Percentiles rank a stretch among this genome's conserved stretches.
Evolutionary conservation across 495 filamentous ascomycete species (phyloP).

Genomic region (Paragyromitra xinjiangensis): DNA sequence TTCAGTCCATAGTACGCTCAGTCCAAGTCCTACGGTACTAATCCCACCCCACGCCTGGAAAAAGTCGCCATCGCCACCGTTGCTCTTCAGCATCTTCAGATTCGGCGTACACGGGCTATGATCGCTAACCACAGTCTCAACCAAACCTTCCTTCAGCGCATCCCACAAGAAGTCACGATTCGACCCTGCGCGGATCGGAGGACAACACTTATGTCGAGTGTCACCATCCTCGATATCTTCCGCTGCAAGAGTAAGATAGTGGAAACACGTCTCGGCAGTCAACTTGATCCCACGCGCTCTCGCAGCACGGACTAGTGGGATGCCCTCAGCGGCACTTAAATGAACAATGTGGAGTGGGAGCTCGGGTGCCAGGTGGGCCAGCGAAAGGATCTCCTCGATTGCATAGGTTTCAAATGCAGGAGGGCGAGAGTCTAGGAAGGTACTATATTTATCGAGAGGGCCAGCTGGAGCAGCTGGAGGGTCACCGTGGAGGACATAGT

Average conservation of each 20-base stretch:
- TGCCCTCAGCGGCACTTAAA: conserved; percentile 89
- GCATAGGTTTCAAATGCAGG: conserved; percentile 91
- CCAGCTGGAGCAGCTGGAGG: conserved; percentile 79
- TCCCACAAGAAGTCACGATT: conserved; percentile 93
- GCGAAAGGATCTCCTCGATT: conserved; percentile 81
- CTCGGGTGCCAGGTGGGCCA: conserved; percentile 80
- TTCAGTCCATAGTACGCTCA: conserved; percentile 90
- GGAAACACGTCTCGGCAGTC: conserved; percentile 97
- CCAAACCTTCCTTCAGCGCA: conserved; percentile 76
- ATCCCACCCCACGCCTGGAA: conserved; percentile 97
- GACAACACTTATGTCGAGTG: conserved; percentile 97
- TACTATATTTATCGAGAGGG: conserved; percentile 80
- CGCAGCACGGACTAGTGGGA: conserved; percentile 83
- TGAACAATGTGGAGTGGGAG: conserved; percentile 95
- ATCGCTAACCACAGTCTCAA: conserved; percentile 94
- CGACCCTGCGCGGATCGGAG: conserved; percentile 81
- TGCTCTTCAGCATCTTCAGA: conserved; percentile 76
- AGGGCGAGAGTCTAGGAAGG: conserved; percentile 91
- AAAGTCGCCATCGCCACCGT: conserved; percentile 74
- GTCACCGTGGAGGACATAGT: conserved; percentile 74
- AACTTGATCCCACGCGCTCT: conserved; percentile 82
- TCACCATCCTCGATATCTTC: conserved; percentile 89
- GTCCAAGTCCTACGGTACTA: conserved; percentile 88
- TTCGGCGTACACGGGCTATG: conserved; percentile 96
- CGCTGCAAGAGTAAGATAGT: conserved; percentile 91